Conservation (phyloP, 495 filamentous ascomycete species). For the Neurospora intermedia region DNA sequence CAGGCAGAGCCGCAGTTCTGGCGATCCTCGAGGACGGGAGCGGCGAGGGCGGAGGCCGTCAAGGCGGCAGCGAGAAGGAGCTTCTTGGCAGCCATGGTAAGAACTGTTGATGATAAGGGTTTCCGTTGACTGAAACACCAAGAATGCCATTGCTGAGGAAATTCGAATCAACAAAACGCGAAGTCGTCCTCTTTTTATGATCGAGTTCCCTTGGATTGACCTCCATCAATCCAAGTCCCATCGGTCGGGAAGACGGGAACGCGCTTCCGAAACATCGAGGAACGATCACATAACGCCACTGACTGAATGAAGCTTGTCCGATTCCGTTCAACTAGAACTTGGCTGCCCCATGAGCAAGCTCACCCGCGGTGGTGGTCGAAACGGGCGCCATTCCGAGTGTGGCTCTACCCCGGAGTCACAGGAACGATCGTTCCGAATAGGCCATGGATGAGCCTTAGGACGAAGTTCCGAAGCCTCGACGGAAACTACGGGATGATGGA, state of each 20-base stretch:
- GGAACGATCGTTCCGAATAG: constrained; percentile 13
- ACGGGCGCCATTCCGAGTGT: neutral
- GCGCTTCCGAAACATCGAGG: constrained; percentile 1
- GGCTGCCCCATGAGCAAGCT: neutral
- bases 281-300: neutral
- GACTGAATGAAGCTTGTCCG: neutral
- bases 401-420: neutral
- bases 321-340: neutral
- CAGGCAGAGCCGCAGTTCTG: constrained; percentile 24
- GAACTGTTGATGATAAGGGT: neutral
- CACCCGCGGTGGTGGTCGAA: neutral
- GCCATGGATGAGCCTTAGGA: constrained; percentile 1
- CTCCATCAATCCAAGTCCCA: neutral
- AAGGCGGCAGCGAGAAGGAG: constrained; percentile 21
- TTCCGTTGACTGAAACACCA: neutral
- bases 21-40: constrained; percentile 32
- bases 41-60: constrained; percentile 27
- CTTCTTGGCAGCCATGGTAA: constrained; percentile 19
- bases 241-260: constrained; percentile 19
- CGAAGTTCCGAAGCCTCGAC: neutral
- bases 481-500: neutral
- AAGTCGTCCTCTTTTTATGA: neutral
- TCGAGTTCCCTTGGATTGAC: neutral
- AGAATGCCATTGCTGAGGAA: constrained; percentile 3
- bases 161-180: neutral